Base-by-base conservation (phyloP, 176 grass and related monocot species). In the Juncus inflexus region DNA sequence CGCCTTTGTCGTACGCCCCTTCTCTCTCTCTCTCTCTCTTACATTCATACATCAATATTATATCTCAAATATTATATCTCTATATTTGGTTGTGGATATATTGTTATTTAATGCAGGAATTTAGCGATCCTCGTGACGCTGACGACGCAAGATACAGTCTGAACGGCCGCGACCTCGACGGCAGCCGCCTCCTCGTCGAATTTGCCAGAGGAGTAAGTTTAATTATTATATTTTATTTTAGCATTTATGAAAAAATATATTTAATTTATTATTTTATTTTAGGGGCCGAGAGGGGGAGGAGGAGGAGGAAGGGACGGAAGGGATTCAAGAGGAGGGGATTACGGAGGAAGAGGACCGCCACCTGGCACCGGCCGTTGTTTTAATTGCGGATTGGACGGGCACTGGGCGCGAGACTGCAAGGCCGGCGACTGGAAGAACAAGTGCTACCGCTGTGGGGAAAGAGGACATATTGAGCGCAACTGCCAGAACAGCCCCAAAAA, bases 361-460 rank as follows among this genome's bases (percentile, higher is more conserved):
- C 94, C 94, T 60, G 94, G 94, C 65, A 88, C 94, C 16, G 94
- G 94, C 0, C 80, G 94, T 12, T 99, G 94, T 61, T 99, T 99
- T 40, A 99, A 99, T 51, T 99, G 94, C 66, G 94, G 94, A 40
- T 84, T 99, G 66, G 94, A 99, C 75, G 94, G 94, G 13, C 94
- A 99, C 61, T 99, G 94, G 94, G 94, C 94, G 50, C 84, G 94
- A 12, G 94, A 99, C 55, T 99, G 94, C 78, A 86, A 90, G 39
- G 83, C 94, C 73, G 94, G 94, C 82, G 94, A 99, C 57, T 99
- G 94, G 94, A 99, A 99, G 67, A 99, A 99, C 74, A 99, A 89
- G 75, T 99, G 94, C 58, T 99, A 99, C 67, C 94, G 94, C 0
- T 99, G 94, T 76, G 94, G 94, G 6, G 94, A 99, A 55, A 82